Percentiles rank a stretch among this genome's conserved stretches.
Evolutionary conservation across 306 rosid genomes (phyloP).

Genomic region (Pueraria montana): DNA sequence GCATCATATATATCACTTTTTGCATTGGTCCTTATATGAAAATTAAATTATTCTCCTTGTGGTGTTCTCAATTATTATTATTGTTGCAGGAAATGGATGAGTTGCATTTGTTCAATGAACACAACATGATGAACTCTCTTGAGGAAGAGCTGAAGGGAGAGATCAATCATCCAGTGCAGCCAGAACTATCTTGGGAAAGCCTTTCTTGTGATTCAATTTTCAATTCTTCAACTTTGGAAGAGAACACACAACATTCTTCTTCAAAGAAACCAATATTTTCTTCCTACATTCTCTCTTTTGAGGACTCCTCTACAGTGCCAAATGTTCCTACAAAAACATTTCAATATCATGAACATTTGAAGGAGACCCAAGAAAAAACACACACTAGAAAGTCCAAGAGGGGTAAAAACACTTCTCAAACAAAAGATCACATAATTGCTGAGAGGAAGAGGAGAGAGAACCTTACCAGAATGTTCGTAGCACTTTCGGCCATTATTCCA

Average conservation of each 20-base stretch:
- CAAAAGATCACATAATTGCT: not conserved
- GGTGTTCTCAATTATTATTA: not conserved
- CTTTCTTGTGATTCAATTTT: not conserved
- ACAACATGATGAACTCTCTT: not conserved
- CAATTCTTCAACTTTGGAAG: not conserved
- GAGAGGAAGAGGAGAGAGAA: constrained; percentile 14
- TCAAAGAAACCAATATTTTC: not conserved
- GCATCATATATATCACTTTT: too few species aligned
- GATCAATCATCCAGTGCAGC: not conserved
- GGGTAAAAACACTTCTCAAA: not conserved
- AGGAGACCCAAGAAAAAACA: too few species aligned
- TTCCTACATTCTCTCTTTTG: not conserved
- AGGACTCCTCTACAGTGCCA: not conserved
- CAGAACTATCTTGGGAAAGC: too few species aligned
- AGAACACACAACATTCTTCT: not conserved
- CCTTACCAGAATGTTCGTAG: not conserved
- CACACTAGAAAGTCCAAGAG: not conserved
- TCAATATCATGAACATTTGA: too few species aligned
- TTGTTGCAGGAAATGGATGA: constrained; percentile 8
- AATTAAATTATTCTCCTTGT: too few species aligned
- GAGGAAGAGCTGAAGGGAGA: not conserved
- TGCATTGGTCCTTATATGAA: not conserved
- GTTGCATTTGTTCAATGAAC: not conserved
- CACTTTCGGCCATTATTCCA: constrained; percentile 3
- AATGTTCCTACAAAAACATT: not conserved